Conservation (phyloP, 768 basidiomycete species). For the Boletus speciosus region DNA sequence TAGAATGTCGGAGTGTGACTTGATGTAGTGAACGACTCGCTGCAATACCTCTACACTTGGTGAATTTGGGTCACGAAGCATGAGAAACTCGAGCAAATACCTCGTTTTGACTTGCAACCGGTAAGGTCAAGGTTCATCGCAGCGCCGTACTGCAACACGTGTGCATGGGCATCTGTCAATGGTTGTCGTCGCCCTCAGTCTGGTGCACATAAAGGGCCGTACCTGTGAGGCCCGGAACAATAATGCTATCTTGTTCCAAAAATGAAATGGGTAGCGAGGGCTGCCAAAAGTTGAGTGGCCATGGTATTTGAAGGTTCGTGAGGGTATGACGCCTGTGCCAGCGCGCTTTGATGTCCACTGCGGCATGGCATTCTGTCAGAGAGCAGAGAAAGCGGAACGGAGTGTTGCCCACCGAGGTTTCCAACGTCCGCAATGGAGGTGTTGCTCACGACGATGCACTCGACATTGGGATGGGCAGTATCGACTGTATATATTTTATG, state of each 20-base stretch:
- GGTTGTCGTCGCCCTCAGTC: background rate
- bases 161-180: slow-evolving; percentile 70
- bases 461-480: slow-evolving; percentile 42
- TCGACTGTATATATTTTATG: slow-evolving; percentile 71
- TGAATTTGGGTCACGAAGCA: background rate
- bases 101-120: slow-evolving; percentile 55
- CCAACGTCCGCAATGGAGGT: slow-evolving; percentile 49
- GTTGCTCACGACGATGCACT: slow-evolving; percentile 58
- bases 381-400: background rate
- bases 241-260: slow-evolving; percentile 38
- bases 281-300: slow-evolving; percentile 21
- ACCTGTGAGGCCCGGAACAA: slow-evolving; percentile 78
- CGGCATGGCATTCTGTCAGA: background rate
- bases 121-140: slow-evolving; percentile 65
- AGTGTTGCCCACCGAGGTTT: slow-evolving; percentile 39
- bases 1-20: slow-evolving; percentile 51
- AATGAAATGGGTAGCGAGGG: slow-evolving; percentile 20
- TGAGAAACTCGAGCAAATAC: slow-evolving; percentile 31
- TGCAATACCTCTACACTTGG: slow-evolving; percentile 53
- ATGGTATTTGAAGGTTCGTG: slow-evolving; percentile 18
- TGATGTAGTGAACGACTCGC: slow-evolving; percentile 56
- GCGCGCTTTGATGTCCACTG: slow-evolving; percentile 25
- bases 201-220: background rate
- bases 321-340: slow-evolving; percentile 15
- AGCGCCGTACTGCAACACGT: slow-evolving; percentile 66